A percentile compares a stretch with the other conserved stretches of the same genome.
phyloP scores from a whole-genome alignment of 148 eudicot genomes.

The Cornus kousa region DNA sequence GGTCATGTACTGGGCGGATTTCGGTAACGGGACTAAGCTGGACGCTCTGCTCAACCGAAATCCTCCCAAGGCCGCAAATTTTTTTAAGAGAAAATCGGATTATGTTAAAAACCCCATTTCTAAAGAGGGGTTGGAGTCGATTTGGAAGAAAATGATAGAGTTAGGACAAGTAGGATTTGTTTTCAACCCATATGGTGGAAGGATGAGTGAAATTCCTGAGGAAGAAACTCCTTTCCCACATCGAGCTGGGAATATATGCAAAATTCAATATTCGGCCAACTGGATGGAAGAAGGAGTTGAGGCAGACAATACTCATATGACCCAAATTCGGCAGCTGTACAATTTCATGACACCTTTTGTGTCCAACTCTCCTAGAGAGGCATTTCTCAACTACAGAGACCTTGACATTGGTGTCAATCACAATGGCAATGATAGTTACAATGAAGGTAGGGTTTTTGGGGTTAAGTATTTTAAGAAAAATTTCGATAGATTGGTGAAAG shows the following conservation, averaged over 20 bases:
- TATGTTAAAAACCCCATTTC: slow-evolving; percentile 33
- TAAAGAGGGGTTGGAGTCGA: slow-evolving; percentile 17
- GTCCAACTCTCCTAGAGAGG: slow-evolving; percentile 41
- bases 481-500: slow-evolving; percentile 28
- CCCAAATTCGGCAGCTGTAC: slow-evolving; percentile 15
- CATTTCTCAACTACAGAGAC: slow-evolving; percentile 45
- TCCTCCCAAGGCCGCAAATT: background rate
- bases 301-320: slow-evolving; percentile 8
- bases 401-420: slow-evolving; percentile 34
- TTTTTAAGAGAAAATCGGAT: slow-evolving; percentile 32
- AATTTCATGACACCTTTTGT: slow-evolving; percentile 32
- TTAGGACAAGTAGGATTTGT: background rate
- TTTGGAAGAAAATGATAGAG: slow-evolving; percentile 39
- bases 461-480: slow-evolving; percentile 30
- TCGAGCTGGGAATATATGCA: slow-evolving; percentile 36
- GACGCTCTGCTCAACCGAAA: slow-evolving; percentile 22
- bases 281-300: slow-evolving; percentile 29
- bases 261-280: slow-evolving; percentile 25
- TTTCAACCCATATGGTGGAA: slow-evolving; percentile 46
- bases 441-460: slow-evolving; percentile 16
- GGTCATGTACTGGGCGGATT: slow-evolving; percentile 14
- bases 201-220: slow-evolving; percentile 34
- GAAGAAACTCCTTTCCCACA: slow-evolving; percentile 47
- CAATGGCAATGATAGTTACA: slow-evolving; percentile 5
- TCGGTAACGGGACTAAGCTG: slow-evolving; percentile 9